phyloP scores from a whole-genome alignment of 306 rosid genomes.

The Vigna mungo region DNA sequence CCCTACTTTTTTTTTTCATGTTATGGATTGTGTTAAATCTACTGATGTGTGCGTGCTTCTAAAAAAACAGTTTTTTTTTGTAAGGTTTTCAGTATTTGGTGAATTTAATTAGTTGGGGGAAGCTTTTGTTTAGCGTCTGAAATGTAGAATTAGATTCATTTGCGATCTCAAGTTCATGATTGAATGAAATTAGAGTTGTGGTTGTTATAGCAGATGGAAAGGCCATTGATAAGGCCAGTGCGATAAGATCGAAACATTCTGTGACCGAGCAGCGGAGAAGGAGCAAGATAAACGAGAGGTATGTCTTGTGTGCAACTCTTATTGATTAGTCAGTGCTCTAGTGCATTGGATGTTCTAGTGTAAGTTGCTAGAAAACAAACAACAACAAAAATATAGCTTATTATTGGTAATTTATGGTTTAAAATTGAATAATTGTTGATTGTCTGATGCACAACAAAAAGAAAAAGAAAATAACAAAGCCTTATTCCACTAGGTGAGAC shows the following conservation, averaged over 20 bases:
- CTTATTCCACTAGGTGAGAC: not conserved
- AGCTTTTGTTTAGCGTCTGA: not conserved
- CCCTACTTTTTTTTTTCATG: not conserved
- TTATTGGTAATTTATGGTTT: slow-evolving; percentile 9
- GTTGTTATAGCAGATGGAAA: slow-evolving; percentile 67
- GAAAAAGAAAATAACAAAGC: not conserved
- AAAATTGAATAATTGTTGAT: slow-evolving; percentile 5
- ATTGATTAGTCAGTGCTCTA: slow-evolving; percentile 2
- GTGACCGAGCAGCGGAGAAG: slow-evolving; percentile 99
- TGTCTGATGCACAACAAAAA: not conserved
- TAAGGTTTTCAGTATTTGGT: slow-evolving; percentile 12
- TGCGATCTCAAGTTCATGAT: slow-evolving; percentile 21
- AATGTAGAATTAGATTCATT: slow-evolving; percentile 37
- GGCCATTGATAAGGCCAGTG: slow-evolving; percentile 84
- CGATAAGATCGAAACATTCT: slow-evolving; percentile 86
- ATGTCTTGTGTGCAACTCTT: slow-evolving; percentile 24
- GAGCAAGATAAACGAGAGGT: slow-evolving; percentile 99
- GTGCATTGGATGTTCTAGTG: slow-evolving; percentile 1
- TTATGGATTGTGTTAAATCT: slow-evolving; percentile 19
- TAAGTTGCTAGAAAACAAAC: slow-evolving; percentile 24
- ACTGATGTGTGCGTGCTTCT: not conserved
- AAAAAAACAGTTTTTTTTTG: not conserved
- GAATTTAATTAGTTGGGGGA: not conserved
- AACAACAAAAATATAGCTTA: not conserved
- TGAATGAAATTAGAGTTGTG: slow-evolving; percentile 43